Evolutionary conservation across 176 grass and related monocot species (phyloP), one percentile per base, ranked within the genome.

Genomic region (Thalia dealbata): DNA sequence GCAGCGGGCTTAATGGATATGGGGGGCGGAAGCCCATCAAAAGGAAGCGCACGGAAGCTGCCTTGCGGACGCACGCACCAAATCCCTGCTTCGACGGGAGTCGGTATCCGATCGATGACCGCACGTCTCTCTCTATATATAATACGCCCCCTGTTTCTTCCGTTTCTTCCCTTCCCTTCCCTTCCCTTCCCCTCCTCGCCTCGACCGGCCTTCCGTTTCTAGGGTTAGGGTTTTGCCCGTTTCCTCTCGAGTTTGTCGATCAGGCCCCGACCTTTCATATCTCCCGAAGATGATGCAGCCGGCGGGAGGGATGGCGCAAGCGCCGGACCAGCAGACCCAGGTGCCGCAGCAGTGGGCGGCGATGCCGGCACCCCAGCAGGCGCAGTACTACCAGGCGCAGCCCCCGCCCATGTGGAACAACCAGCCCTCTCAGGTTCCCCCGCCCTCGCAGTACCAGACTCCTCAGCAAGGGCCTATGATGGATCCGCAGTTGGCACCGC

Each of bases 311-410:
- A 86, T 79, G 60, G 60, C 28, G 18, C 74, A 44, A 14, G 15
- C 23, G 27, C 44, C 74, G 25, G 43, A 76, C 81, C 84, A 84
- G 48, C 61, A 67, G 73, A 45, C 25, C 21, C 67, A 79, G 50
- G 81, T 29, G 30, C 76, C 44, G 30, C 76, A 54, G 45, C 81
- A 86, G 73, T 89, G 82, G 73, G 60, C 76, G 15, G 26, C 50
- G 1, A 67, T 74, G 19, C 76, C 72, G 50, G 70, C 15, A 70
- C 77, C 70, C 66, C 79, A 72, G 69, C 69, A 75, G 12, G 43
- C 79, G 3, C 86, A 85, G 46, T 79, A 82, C 65, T 88, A 81
- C 71, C 81, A 78, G 70, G 28, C 45, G 41, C 82, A 84, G 25
- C 79, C 86, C 5, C 67, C 55, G 0, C 74, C 64, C 27, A 64